These are phyloP conservation scores for Bruguiera gymnorhiza DNA, from an alignment of 345 rosid species.

Conservation along the genomic window DNA sequence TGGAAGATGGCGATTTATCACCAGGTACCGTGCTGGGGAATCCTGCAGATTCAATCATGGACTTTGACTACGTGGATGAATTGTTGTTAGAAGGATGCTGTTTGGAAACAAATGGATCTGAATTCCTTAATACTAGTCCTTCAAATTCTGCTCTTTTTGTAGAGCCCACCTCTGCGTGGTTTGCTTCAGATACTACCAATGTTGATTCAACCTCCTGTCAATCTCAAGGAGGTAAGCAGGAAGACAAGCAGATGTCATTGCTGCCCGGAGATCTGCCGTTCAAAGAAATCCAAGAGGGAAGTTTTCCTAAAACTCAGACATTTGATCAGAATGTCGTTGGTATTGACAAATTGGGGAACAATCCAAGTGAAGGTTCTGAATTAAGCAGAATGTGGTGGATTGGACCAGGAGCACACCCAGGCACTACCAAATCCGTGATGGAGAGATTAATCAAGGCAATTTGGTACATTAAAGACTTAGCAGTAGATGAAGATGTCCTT, in stretches of 20 bases:
- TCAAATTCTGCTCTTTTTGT: constrained; percentile 36
- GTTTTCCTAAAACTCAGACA: constrained; percentile 22
- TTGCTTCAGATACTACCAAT: constrained; percentile 38
- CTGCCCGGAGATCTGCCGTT: constrained; percentile 9
- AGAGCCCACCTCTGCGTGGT: constrained; percentile 44
- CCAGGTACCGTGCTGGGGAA: constrained; percentile 29
- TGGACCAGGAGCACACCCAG: constrained; percentile 46
- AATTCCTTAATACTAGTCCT: constrained; percentile 51
- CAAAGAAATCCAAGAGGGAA: constrained; percentile 9
- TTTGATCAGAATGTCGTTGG: constrained; percentile 18
- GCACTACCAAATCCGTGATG: constrained; percentile 48
- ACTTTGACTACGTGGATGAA: constrained; percentile 70
- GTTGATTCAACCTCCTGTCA: constrained; percentile 24
- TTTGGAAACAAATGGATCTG: constrained; percentile 82
- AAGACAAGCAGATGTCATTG: constrained; percentile 28
- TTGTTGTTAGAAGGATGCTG: constrained; percentile 87
- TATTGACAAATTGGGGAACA: constrained; percentile 12
- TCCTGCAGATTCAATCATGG: constrained; percentile 51
- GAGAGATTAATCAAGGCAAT: constrained; percentile 71
- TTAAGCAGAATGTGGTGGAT: constrained; percentile 66
- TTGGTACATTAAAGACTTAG: constrained; percentile 48
- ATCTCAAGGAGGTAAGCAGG: constrained; percentile 34
- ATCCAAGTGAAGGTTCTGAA: constrained; percentile 34
- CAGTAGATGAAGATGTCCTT: constrained; percentile 63
- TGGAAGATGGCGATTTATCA: constrained; percentile 60